Evolutionary conservation across 768 basidiomycete species (phyloP).

Genomic region (Phylloporus sp.): DNA sequence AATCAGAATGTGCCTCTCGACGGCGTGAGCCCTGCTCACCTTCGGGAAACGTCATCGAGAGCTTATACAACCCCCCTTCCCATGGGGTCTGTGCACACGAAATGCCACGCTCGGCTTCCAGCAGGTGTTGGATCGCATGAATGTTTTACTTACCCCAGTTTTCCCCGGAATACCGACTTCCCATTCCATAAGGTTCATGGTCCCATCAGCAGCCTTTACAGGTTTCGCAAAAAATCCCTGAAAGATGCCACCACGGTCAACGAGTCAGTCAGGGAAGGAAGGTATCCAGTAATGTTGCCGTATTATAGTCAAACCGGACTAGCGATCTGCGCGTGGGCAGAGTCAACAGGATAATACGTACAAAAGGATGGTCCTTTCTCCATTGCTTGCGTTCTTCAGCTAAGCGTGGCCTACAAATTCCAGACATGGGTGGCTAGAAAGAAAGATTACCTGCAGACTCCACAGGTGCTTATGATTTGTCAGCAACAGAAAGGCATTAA

Average conservation of each 20-base stretch:
- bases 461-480: slow-evolving; percentile 13
- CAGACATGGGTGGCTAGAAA: slow-evolving; percentile 55
- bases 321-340: slow-evolving; percentile 1
- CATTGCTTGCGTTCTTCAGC: slow-evolving; percentile 98
- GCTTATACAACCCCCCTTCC: slow-evolving; percentile 95
- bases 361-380: slow-evolving; percentile 98
- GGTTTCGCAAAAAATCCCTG: slow-evolving; percentile 99
- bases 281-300: neutral
- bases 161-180: slow-evolving; percentile 99
- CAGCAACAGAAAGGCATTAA: slow-evolving; percentile 4
- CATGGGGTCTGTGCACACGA: slow-evolving; percentile 82
- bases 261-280: neutral
- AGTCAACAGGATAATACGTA: slow-evolving; percentile 41
- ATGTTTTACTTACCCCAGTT: slow-evolving; percentile 53
- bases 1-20: slow-evolving; percentile 6
- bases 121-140: slow-evolving; percentile 6
- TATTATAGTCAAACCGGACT: neutral
- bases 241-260: slow-evolving; percentile 6
- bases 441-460: neutral
- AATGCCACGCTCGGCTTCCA: slow-evolving; percentile 12
- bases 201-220: slow-evolving; percentile 82
- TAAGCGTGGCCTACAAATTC: slow-evolving; percentile 89
- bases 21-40: slow-evolving; percentile 44
- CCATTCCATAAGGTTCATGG: slow-evolving; percentile 97
- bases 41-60: slow-evolving; percentile 94